Evolutionary conservation across 805 yeast species (phyloP).

Genomic region (Danielozyma ontarioensis): DNA sequence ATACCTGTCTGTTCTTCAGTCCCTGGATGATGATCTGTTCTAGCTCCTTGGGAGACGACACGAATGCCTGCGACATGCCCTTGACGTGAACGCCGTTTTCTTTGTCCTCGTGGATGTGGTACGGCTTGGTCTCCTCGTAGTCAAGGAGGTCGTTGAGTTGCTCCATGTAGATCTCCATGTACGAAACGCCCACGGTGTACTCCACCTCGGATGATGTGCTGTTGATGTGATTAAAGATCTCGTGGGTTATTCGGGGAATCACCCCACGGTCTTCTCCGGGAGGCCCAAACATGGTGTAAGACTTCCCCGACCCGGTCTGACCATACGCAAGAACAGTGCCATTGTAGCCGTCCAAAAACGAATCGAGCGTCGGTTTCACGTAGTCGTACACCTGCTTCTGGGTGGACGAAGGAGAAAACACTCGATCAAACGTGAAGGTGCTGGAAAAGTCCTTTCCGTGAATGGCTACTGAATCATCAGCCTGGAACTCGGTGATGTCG

Average conservation of each 20-base stretch:
- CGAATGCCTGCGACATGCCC: slow-evolving; percentile 61
- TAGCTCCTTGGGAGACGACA: slow-evolving; percentile 54
- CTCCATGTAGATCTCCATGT: slow-evolving; percentile 81
- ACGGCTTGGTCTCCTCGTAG: slow-evolving; percentile 11
- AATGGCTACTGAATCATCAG: slow-evolving; percentile 21
- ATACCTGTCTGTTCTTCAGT: slow-evolving; percentile 47
- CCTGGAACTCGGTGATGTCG: slow-evolving; percentile 14
- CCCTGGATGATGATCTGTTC: slow-evolving; percentile 57
- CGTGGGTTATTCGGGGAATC: slow-evolving; percentile 67
- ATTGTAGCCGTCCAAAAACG: slow-evolving; percentile 69
- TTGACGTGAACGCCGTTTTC: slow-evolving; percentile 63
- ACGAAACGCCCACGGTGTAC: slow-evolving; percentile 62
- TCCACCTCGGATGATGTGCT: slow-evolving; percentile 47
- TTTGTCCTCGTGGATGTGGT: slow-evolving; percentile 60
- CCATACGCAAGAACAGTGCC: slow-evolving; percentile 78
- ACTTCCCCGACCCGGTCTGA: slow-evolving; percentile 74
- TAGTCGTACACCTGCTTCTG: slow-evolving; percentile 59
- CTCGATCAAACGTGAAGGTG: slow-evolving; percentile 58
- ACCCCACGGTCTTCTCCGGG: slow-evolving; percentile 44
- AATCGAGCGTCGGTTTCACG: slow-evolving; percentile 59
- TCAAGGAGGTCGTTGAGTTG: slow-evolving; percentile 64
- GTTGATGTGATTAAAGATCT: slow-evolving; percentile 53
- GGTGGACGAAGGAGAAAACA: slow-evolving; percentile 45
- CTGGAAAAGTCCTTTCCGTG: slow-evolving; percentile 21
- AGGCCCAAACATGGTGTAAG: slow-evolving; percentile 74